Percentiles rank a stretch among this genome's conserved stretches.
Conservation (phyloP, 1,284 basidiomycete species). For the Ustilago curta region DNA sequence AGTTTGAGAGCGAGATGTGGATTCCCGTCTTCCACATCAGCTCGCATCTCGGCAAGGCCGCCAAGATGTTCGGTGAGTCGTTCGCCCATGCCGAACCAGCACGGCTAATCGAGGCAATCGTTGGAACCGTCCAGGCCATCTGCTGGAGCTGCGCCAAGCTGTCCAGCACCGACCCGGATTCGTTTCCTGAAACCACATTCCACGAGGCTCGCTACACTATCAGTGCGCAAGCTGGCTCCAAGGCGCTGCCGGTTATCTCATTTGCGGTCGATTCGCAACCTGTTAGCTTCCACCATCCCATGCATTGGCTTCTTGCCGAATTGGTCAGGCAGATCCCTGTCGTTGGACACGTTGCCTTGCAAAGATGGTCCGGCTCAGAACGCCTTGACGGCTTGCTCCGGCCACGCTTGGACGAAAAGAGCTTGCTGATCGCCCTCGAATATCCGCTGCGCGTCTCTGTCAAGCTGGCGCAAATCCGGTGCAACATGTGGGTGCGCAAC, state of each 20-base stretch:
- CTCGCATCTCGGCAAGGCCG: conserved; percentile 62
- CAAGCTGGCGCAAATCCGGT: conserved; percentile 88
- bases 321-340: conserved; percentile 76
- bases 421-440: conserved; percentile 57
- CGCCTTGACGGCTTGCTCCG: conserved; percentile 43
- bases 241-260: conserved; percentile 76
- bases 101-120: conserved; percentile 78
- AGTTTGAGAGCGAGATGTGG: conserved; percentile 68
- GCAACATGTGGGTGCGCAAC: conserved; percentile 97
- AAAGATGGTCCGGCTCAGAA: conserved; percentile 26
- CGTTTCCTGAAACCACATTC: conserved; percentile 75
- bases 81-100: conserved; percentile 72
- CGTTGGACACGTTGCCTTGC: conserved; percentile 32
- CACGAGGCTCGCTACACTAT: conserved; percentile 72
- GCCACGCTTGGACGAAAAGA: conserved; percentile 48
- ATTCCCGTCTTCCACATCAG: conserved; percentile 65
- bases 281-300: conserved; percentile 88
- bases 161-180: conserved; percentile 72
- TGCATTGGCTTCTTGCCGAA: conserved; percentile 92
- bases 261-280: conserved; percentile 59
- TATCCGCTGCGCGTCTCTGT: conserved; percentile 65
- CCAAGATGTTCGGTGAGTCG: conserved; percentile 65
- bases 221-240: conserved; percentile 73
- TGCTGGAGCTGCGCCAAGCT: conserved; percentile 52
- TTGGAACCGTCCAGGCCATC: conserved; percentile 79